Base-by-base conservation (phyloP, 2,329 filamentous ascomycete genomes). In the Cladosporium sp. region DNA sequence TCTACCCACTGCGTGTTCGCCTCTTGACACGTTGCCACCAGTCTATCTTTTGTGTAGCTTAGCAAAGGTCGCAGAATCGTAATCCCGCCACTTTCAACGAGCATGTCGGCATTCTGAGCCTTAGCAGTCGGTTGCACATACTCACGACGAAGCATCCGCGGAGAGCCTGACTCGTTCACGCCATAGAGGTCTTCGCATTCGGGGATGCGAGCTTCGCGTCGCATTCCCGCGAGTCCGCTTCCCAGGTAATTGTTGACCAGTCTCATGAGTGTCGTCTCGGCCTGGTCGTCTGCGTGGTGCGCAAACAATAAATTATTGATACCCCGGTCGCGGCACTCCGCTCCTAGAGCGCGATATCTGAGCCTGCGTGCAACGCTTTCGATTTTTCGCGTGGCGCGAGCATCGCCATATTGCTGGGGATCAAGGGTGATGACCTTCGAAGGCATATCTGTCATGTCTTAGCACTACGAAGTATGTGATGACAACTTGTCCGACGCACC, bases 241-340 rank as follows among this genome's bases (percentile, higher is more conserved):
- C 86, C 85, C 2, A 85, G 80, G 72, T 92, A 90, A 0, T 89
- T 88, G 3, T 82, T 81, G 10, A 89, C 78, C 40, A 98, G 78
- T 50, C 95, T 86, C 88, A 93, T 91, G 58, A 98, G 79, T 4
- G 96, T 84, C 0, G 93, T 97, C 79, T 99, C 95, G 65, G 93
- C 90, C 74, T 95, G 92, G 73, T 99, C 95, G 73, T 97, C 93
- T 68, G 85, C 82, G 75, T 99, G 95, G 75, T 99, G 95, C 4
- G 89, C 95, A 31, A 96, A 80, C 46, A 97, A 84, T 1, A 98
- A 76, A 23, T 86, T 85, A 5, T 77, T 78, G 4, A 91, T 85
- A 0, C 79, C 75, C 6, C 80, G 70, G 1, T 79, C 75, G 18
- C 77, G 77, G 74, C 91, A 93, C 8, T 84, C 82, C 16, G 71